Evolutionary conservation across 495 filamentous ascomycete species (phyloP).

Genomic region (Letharia lupina): DNA sequence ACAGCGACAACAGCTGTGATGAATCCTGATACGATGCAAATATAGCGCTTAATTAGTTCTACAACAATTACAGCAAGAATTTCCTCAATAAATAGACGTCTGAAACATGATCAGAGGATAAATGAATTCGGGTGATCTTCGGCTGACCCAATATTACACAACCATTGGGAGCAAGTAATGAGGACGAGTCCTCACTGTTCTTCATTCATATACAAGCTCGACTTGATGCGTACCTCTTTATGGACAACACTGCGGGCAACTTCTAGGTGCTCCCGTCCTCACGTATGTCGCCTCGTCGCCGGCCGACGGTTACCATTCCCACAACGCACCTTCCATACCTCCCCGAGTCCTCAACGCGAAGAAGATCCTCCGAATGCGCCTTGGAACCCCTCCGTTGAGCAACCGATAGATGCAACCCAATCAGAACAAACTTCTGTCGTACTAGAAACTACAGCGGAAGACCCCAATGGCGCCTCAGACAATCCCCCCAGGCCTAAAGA

Average conservation of each 20-base stretch:
- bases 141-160: no score
- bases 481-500: conserved; percentile 20
- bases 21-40: no score
- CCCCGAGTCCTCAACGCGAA: conserved; percentile 20
- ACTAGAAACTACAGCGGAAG: neutral
- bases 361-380: conserved; percentile 20
- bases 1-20: no score
- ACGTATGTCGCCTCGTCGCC: conserved; percentile 20
- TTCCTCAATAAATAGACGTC: no score
- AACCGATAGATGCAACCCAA: neutral
- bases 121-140: no score
- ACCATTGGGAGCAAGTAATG: no score
- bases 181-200: no score
- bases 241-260: conserved; percentile 20
- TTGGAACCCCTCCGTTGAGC: conserved; percentile 7
- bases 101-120: no score
- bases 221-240: conserved; percentile 21
- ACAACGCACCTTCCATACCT: conserved; percentile 24
- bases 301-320: conserved; percentile 27
- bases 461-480: conserved; percentile 14
- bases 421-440: conserved; percentile 5
- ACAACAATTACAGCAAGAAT: no score
- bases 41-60: no score
- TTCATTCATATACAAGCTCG: neutral
- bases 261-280: conserved; percentile 5